Evolutionary conservation across 805 yeast species (phyloP).

Genomic region (Isabelozyma rhagii): DNA sequence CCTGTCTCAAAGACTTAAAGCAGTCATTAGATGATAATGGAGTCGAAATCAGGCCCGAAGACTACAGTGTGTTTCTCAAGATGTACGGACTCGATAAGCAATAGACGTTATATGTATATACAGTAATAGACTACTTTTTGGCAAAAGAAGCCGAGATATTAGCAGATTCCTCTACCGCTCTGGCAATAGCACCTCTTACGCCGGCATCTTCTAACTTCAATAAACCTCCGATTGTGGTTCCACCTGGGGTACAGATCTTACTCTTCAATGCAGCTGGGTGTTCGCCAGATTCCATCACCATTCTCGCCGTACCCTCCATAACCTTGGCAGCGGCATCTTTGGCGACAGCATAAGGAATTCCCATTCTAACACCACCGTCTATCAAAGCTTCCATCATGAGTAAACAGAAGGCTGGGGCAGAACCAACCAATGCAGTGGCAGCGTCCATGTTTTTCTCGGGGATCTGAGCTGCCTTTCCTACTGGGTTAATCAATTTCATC

Average conservation of each 20-base stretch:
- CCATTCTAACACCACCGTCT: conserved; percentile 94
- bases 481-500: conserved; percentile 54
- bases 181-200: conserved; percentile 80
- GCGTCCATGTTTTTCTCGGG: conserved; percentile 96
- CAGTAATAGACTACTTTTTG: conserved; percentile 24
- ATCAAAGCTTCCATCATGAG: conserved; percentile 86
- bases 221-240: conserved; percentile 95
- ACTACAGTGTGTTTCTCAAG: conserved; percentile 27
- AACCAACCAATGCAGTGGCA: conserved; percentile 91
- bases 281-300: conserved; percentile 76
- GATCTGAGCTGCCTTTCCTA: conserved; percentile 63
- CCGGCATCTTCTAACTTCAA: conserved; percentile 90
- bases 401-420: conserved; percentile 93
- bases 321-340: conserved; percentile 88
- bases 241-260: conserved; percentile 95
- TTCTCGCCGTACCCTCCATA: conserved; percentile 87
- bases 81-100: conserved; percentile 10
- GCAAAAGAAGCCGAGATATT: conserved; percentile 59
- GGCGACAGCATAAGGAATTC: conserved; percentile 82
- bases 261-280: conserved; percentile 89
- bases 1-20: conserved; percentile 23
- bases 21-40: conserved; percentile 28
- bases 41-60: conserved; percentile 28
- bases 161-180: conserved; percentile 93
- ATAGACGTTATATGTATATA: conserved; percentile 1